phyloP scores from a whole-genome alignment of 495 filamentous ascomycete species.

The Trichoderma gamsii region DNA sequence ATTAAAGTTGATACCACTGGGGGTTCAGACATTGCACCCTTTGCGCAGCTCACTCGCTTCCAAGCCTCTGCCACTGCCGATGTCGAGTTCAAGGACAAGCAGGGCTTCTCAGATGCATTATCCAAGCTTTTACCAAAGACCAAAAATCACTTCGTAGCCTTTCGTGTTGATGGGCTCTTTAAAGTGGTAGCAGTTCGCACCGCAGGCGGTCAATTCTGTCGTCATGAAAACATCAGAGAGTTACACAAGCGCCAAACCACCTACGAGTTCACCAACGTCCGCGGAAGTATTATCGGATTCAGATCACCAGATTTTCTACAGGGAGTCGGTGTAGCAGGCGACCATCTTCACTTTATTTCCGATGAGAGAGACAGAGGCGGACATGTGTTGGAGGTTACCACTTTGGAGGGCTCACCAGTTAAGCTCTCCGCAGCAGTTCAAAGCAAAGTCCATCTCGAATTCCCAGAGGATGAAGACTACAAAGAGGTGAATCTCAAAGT shows the following conservation, averaged over 20 bases:
- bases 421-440: conserved; percentile 29
- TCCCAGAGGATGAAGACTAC: conserved; percentile 41
- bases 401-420: conserved; percentile 21
- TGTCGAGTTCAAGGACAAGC: conserved; percentile 28
- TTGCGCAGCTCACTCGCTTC: conserved; percentile 41
- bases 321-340: conserved; percentile 45
- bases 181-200: conserved; percentile 34
- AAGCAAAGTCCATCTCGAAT: conserved; percentile 31
- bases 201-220: conserved; percentile 28
- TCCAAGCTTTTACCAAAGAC: conserved; percentile 31
- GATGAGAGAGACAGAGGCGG: conserved; percentile 39
- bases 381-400: conserved; percentile 40
- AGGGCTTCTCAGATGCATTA: conserved; percentile 32
- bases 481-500: conserved; percentile 33
- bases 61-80: conserved; percentile 21
- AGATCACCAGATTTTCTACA: conserved; percentile 40
- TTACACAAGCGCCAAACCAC: conserved; percentile 37
- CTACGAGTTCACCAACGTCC: conserved; percentile 29
- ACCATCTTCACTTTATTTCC: conserved; percentile 48
- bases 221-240: conserved; percentile 35
- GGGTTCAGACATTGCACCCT: conserved; percentile 30
- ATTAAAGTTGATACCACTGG: conserved; percentile 23
- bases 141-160: conserved; percentile 35
- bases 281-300: conserved; percentile 45
- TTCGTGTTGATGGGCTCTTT: conserved; percentile 36